These are phyloP conservation scores for Draba incana DNA, from an alignment of 345 rosid genomes.

Conservation along the genomic window DNA sequence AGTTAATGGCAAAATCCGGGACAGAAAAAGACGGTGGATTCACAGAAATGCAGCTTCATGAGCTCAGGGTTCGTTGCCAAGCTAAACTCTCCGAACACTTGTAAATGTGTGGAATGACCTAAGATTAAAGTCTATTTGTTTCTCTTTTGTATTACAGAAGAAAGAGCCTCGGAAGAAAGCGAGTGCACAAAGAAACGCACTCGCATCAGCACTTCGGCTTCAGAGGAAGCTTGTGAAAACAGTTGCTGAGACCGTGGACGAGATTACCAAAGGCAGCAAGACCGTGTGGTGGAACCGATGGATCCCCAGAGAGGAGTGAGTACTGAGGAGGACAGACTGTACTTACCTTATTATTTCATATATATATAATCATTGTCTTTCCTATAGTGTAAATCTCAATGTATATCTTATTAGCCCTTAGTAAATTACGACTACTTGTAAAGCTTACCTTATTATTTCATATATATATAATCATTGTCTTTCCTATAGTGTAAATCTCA, in stretches of 20 bases:
- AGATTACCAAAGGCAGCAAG: slow-evolving; percentile 66
- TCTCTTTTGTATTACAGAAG: slow-evolving; percentile 51
- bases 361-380: background rate
- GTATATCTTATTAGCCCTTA: slow-evolving; percentile 37
- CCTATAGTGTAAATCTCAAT: slow-evolving; percentile 39
- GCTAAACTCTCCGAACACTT: background rate
- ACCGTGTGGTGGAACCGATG: slow-evolving; percentile 97
- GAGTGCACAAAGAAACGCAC: slow-evolving; percentile 65
- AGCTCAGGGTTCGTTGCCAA: slow-evolving; percentile 60
- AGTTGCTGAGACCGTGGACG: slow-evolving; percentile 76
- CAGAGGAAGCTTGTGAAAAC: slow-evolving; percentile 78
- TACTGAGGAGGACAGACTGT: slow-evolving; percentile 27
- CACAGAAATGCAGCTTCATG: slow-evolving; percentile 93
- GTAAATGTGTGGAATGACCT: background rate
- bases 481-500: slow-evolving; percentile 38
- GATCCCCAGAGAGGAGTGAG: slow-evolving; percentile 91
- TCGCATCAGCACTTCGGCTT: slow-evolving; percentile 74
- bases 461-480: background rate
- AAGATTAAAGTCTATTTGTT: background rate
- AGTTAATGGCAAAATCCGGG: slow-evolving; percentile 91
- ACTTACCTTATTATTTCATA: slow-evolving; percentile 15
- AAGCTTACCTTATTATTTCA: slow-evolving; percentile 10
- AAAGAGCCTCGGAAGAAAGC: slow-evolving; percentile 65
- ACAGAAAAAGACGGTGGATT: slow-evolving; percentile 91
- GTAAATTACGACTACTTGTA: slow-evolving; percentile 29